Base-by-base conservation (phyloP, 2,329 filamentous ascomycete genomes). In the Aureobasidium subglaciale region DNA sequence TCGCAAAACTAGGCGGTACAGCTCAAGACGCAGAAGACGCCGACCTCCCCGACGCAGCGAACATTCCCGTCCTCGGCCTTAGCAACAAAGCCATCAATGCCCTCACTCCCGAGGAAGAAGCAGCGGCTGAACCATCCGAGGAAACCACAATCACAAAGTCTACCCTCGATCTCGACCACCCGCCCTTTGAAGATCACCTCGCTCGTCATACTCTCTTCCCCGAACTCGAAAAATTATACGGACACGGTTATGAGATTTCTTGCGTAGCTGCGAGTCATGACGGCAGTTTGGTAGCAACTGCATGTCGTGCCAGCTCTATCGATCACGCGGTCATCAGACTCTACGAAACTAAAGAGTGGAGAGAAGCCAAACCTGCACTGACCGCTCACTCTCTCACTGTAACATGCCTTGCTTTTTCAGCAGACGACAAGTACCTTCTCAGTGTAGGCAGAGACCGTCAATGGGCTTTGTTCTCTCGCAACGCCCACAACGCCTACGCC, bases 241-340 rank as follows among this genome's bases (percentile, higher is more conserved):
- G 93, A 1, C 93, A 99, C 71, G 93, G 93, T 27, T 96, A 96
- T 72, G 93, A 99, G 71, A 92, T 99, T 48, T 95, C 90, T 2
- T 87, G 89, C 34, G 82, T 96, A 15, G 88, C 91, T 10, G 81
- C 86, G 7, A 90, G 84, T 64, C 81, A 88, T 65, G 84, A 90
- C 63, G 86, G 87, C 11, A 75, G 71, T 3, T 71, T 96, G 20
- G 79, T 99, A 13, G 93, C 93, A 29, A 96, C 91, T 53, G 90
- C 93, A 2, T 99, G 93, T 75, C 89, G 88, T 65, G 93, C 93
- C 16, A 95, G 86, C 67, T 95, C 90, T 1, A 78, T 92, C 56
- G 93, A 96, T 69, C 93, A 99, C 68, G 93, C 93, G 40, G 91
- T 97, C 35, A 89, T 99, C 64, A 84, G 93, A 18, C 71, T 99